These are phyloP conservation scores for Trypanosoma theileri DNA, from an alignment of 208 protist species.

Conservation along the genomic window DNA sequence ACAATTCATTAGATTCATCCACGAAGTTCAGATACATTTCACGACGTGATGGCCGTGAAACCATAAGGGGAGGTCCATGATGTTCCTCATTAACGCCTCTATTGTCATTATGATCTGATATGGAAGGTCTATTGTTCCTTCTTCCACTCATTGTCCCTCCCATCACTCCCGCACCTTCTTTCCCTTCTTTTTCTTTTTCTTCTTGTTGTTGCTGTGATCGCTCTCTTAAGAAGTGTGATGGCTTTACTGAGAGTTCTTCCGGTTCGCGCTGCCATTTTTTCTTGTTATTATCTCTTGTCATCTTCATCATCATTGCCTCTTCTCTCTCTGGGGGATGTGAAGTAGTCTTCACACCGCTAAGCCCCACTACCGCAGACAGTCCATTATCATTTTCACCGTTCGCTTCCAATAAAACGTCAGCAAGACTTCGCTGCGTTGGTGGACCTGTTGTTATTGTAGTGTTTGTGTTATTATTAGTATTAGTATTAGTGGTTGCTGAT, in stretches of 20 bases:
- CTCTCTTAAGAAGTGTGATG: background rate
- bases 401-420: background rate
- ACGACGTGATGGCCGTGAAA: conserved; percentile 9
- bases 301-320: background rate
- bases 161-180: too few species aligned
- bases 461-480: background rate
- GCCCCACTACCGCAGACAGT: background rate
- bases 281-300: background rate
- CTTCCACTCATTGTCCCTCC: too few species aligned
- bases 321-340: background rate
- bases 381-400: background rate
- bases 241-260: background rate
- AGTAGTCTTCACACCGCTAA: too few species aligned
- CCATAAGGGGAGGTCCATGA: background rate
- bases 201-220: background rate
- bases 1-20: background rate
- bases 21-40: background rate
- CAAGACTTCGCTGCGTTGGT: conserved; percentile 1
- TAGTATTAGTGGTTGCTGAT: background rate
- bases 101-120: background rate
- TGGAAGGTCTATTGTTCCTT: too few species aligned
- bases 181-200: background rate
- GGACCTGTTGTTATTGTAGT: background rate
- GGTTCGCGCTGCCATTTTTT: background rate
- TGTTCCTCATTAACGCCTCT: background rate